Base-by-base conservation (phyloP, 2,329 filamentous ascomycete species). In the Beauveria asiatica region DNA sequence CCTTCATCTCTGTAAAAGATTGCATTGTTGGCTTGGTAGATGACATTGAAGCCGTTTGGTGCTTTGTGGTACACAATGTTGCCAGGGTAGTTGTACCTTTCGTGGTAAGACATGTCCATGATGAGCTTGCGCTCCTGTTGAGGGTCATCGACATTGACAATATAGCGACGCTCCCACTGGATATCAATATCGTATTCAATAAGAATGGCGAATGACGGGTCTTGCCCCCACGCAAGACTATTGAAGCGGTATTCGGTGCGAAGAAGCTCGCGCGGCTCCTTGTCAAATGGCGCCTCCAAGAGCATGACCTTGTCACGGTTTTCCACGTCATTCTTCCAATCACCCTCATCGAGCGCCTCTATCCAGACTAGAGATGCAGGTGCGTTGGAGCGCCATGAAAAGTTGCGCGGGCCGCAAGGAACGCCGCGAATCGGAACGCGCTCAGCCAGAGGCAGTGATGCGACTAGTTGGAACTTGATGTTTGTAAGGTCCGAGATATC, bases 21-120 rank as follows among this genome's bases (percentile, higher is more conserved):
- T 27, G 48, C 19, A 17, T 53, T 21, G 9, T 44, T 21, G 25
- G 27, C 49, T 46, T 59, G 25, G 11, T 46, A 46, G 8, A 59
- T 45, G 27, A 45, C 19, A 13, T n/a, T 11, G 39, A 45, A 59
- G 41, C 57, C 57, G 27, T 59, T 59, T 1, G 57, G 41, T 27
- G 52, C 8, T 30, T 46, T 53, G 25, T 17, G 49, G 13, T 25
- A 16, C 13, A 59, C 41, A 25, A 9, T 13, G 5, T n/a, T 9
- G 19, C 57, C 57, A n/a, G 57, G 57, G n/a, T 59, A 52, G 19
- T 52, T 50, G 48, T 59, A 59, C 21, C 41, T 52, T 25, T 59
- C 57, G 5, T 59, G 21, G 37, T 39, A 52, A 7, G 57, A 59
- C 19, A 59, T 46, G 25, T 59, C 49, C 25, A 52, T 3, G 9